These are phyloP conservation scores for Helenozyma rhizophorensis DNA, from an alignment of 805 yeast genomes.

Conservation along the genomic window DNA sequence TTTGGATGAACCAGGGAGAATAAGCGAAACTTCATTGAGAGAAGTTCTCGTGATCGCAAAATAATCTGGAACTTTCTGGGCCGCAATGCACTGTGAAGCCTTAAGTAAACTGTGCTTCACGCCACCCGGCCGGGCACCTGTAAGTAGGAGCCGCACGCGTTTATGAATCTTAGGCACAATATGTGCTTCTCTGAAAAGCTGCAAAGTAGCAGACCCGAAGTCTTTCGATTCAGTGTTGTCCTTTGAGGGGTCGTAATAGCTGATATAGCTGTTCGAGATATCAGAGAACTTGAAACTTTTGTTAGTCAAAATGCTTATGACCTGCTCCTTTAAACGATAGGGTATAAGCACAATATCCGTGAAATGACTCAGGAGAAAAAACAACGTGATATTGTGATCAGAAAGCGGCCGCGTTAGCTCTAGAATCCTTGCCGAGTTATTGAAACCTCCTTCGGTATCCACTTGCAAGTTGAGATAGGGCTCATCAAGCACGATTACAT, in stretches of 20 bases:
- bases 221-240: background rate
- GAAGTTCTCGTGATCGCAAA: constrained; percentile 54
- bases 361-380: constrained; percentile 60
- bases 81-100: constrained; percentile 36
- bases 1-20: constrained; percentile 40
- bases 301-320: constrained; percentile 40
- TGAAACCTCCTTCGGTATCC: constrained; percentile 55
- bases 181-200: constrained; percentile 7
- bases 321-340: constrained; percentile 36
- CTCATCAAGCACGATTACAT: constrained; percentile 38
- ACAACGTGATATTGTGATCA: constrained; percentile 51
- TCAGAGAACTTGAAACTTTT: constrained; percentile 43
- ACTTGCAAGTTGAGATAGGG: constrained; percentile 53
- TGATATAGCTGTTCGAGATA: constrained; percentile 39
- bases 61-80: constrained; percentile 34
- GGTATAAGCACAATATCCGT: constrained; percentile 64
- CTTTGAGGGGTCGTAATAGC: constrained; percentile 1
- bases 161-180: constrained; percentile 44
- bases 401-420: constrained; percentile 58
- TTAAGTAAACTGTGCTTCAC: constrained; percentile 37
- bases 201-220: constrained; percentile 2
- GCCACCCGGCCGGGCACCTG: constrained; percentile 57
- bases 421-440: constrained; percentile 47
- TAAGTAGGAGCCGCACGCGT: constrained; percentile 41
- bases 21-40: constrained; percentile 44